phyloP scores from a whole-genome alignment of 2,329 filamentous ascomycete genomes.

The Dothidotthia symphoricarpi region DNA sequence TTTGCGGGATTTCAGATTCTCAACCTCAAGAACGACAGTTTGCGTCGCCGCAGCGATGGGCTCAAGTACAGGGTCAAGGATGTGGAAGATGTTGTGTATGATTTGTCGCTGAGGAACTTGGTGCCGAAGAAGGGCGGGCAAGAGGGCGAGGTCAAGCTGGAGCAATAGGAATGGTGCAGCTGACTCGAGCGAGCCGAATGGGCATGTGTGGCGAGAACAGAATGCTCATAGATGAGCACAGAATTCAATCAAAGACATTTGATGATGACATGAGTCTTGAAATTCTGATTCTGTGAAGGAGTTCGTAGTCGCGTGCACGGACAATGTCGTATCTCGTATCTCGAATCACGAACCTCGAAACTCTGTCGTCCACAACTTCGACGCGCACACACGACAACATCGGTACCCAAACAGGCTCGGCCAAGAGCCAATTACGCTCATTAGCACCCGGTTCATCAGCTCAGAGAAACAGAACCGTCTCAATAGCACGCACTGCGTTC shows the following conservation, averaged over 20 bases:
- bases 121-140: conserved; percentile 46
- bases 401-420: conserved; percentile 9
- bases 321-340: conserved; percentile 9
- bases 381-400: conserved; percentile 7
- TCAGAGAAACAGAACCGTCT: neutral
- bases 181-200: no score
- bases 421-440: conserved; percentile 24
- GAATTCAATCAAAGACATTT: no score
- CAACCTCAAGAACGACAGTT: conserved; percentile 92
- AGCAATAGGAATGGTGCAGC: no score
- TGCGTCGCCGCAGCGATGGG: conserved; percentile 83
- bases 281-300: no score
- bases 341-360: no score
- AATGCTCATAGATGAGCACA: no score
- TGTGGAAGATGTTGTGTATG: conserved; percentile 97
- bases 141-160: no score
- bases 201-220: no score
- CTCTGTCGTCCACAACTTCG: conserved; percentile 17
- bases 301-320: conserved; percentile 15
- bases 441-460: conserved; percentile 1
- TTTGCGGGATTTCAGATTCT: conserved; percentile 95
- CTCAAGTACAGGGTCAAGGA: conserved; percentile 99
- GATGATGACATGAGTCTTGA: no score
- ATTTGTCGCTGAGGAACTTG: conserved; percentile 82
- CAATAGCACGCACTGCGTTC: conserved; percentile 1